These are phyloP conservation scores for Oryza officinalis DNA, from an alignment of 176 grass and related monocot genomes.

Conservation along the genomic window DNA sequence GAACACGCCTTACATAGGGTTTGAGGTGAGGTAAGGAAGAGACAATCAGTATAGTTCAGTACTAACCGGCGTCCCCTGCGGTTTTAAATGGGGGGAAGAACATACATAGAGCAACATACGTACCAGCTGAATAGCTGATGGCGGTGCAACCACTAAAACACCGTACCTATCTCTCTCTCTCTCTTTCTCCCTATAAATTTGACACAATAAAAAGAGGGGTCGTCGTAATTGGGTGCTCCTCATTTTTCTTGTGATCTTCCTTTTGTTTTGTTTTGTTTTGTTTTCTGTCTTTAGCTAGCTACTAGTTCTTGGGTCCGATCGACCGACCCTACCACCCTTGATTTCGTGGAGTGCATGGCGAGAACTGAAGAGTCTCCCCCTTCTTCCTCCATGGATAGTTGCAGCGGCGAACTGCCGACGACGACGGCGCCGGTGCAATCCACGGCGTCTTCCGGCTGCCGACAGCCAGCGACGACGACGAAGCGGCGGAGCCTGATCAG, in stretches of 20 bases:
- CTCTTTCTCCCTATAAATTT: background rate
- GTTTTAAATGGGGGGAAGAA: no score
- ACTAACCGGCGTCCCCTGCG: no score
- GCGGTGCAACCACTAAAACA: background rate
- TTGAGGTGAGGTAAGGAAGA: no score
- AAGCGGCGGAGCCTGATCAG: conserved; percentile 38
- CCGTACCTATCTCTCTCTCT: background rate
- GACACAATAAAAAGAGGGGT: background rate
- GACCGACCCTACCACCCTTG: background rate
- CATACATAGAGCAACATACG: background rate
- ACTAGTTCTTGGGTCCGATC: background rate
- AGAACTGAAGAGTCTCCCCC: conserved; percentile 15
- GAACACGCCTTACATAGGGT: no score
- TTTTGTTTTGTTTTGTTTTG: background rate
- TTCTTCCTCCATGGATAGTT: conserved; percentile 74
- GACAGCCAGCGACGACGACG: background rate
- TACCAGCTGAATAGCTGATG: background rate
- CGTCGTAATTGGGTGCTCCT: background rate
- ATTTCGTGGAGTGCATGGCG: conserved; percentile 11
- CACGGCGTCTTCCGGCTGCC: conserved; percentile 38
- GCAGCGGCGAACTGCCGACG: conserved; percentile 15
- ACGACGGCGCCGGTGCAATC: conserved; percentile 24
- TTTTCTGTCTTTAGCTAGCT: no score
- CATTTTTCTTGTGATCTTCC: background rate
- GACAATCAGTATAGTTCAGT: no score